A percentile compares a stretch with the other conserved stretches of the same genome.
Conservation (phyloP, 2,329 filamentous ascomycete genomes). For the Conoideocrella luteorostrata region DNA sequence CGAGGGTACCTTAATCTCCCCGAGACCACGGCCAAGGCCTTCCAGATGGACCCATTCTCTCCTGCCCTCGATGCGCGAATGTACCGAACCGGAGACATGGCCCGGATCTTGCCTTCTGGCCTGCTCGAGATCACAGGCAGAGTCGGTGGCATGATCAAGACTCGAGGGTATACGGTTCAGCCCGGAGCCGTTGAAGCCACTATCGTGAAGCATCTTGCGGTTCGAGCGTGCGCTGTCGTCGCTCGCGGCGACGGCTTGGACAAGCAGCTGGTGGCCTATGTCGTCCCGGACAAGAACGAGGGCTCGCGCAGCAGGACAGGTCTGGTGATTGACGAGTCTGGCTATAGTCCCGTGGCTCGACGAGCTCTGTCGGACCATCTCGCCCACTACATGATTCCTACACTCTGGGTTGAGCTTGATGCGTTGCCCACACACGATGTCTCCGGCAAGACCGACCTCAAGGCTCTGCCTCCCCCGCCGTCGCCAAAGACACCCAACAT, state of each 20-base stretch:
- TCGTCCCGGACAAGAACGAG: conserved; percentile 60
- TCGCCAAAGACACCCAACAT: conserved; percentile 39
- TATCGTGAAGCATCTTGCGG: conserved; percentile 62
- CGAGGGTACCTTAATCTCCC: conserved; percentile 75
- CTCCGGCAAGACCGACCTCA: conserved; percentile 72
- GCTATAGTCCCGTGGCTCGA: conserved; percentile 64
- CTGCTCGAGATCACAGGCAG: conserved; percentile 69
- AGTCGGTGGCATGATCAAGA: conserved; percentile 74
- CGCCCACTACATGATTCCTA: conserved; percentile 78
- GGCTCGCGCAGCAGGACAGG: conserved; percentile 50
- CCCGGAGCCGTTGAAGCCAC: conserved; percentile 70
- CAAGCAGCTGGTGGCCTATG: conserved; percentile 68
- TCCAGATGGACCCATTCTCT: conserved; percentile 60
- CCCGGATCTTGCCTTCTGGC: conserved; percentile 59
- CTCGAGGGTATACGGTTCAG: conserved; percentile 71
- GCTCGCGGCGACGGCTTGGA: conserved; percentile 72
- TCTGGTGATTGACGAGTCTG: conserved; percentile 62
- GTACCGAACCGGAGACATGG: conserved; percentile 69
- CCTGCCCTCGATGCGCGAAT: conserved; percentile 55
- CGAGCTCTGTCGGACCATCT: conserved; percentile 58
- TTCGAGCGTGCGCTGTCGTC: conserved; percentile 64
- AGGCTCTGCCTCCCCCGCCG: conserved; percentile 60
- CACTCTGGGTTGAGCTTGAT: conserved; percentile 68
- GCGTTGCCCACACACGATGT: conserved; percentile 69
- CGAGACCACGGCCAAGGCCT: conserved; percentile 68